phyloP scores from a whole-genome alignment of 75 land plant species.

The Cryptomeria japonica region DNA sequence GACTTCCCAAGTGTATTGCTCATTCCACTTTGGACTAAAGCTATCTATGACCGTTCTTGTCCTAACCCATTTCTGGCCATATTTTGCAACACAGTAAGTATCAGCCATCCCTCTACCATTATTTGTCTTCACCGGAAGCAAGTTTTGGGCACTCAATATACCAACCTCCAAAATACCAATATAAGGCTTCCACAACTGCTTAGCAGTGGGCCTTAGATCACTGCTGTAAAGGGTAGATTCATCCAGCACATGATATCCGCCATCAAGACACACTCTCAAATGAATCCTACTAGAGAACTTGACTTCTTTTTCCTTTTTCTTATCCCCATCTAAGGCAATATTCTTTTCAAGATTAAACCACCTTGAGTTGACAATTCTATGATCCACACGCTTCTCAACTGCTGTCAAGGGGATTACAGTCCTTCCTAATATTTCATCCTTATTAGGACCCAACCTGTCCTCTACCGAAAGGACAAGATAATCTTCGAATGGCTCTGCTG shows the following conservation, averaged over 20 bases:
- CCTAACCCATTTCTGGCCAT: constrained; percentile 77
- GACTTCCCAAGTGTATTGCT: constrained; percentile 86
- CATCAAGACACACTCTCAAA: constrained; percentile 52
- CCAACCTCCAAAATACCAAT: constrained; percentile 61
- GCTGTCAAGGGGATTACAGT: constrained; percentile 30
- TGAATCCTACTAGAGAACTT: constrained; percentile 55
- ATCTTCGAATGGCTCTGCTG: constrained; percentile 73
- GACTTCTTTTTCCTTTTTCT: constrained; percentile 38
- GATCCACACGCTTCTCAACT: constrained; percentile 52
- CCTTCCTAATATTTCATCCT: constrained; percentile 54
- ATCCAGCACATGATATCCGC: constrained; percentile 65
- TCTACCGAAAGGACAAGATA: constrained; percentile 42
- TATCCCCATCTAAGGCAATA: constrained; percentile 31
- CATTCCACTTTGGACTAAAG: constrained; percentile 69
- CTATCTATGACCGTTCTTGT: constrained; percentile 60
- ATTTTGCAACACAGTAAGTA: constrained; percentile 75
- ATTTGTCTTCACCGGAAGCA: constrained; percentile 50
- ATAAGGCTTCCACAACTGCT: constrained; percentile 53
- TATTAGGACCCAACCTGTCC: constrained; percentile 34
- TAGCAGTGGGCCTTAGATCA: constrained; percentile 43
- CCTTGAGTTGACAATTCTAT: constrained; percentile 46
- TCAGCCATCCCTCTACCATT: constrained; percentile 59
- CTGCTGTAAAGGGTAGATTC: constrained; percentile 61
- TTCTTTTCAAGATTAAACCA: constrained; percentile 62
- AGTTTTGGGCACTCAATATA: constrained; percentile 50